Conservation (phyloP, 441 rosid genomes). For the Aleurites moluccanus region DNA sequence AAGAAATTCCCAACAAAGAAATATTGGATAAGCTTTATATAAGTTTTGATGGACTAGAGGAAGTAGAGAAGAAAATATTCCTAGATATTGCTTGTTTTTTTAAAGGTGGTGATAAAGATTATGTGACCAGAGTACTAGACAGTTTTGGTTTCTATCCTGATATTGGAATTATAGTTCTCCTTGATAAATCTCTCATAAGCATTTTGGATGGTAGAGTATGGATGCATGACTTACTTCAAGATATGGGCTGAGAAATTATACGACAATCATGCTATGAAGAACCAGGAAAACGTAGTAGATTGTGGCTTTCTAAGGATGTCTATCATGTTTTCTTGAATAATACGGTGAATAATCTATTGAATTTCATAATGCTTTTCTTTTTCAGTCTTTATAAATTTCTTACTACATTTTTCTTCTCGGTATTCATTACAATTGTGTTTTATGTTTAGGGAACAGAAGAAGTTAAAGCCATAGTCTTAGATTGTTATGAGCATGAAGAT, state of each 20-base stretch:
- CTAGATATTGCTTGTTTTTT: too few species aligned
- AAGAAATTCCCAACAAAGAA: slow-evolving; percentile 13
- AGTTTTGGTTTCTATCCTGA: slow-evolving; percentile 11
- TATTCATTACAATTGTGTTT: too few species aligned
- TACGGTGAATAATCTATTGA: slow-evolving; percentile 11
- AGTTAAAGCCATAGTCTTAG: slow-evolving; percentile 29
- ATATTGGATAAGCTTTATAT: slow-evolving; percentile 14
- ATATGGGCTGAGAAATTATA: slow-evolving; percentile 43
- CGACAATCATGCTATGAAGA: slow-evolving; percentile 22
- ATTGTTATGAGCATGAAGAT: not conserved
- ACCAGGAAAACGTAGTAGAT: slow-evolving; percentile 42
- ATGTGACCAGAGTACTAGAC: too few species aligned
- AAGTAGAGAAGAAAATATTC: too few species aligned
- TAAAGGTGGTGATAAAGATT: too few species aligned
- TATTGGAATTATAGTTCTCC: slow-evolving; percentile 14
- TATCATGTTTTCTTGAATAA: slow-evolving; percentile 17
- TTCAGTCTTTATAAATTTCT: too few species aligned
- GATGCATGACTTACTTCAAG: slow-evolving; percentile 31
- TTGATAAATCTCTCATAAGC: slow-evolving; percentile 13
- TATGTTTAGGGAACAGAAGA: slow-evolving; percentile 23
- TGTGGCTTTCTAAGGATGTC: slow-evolving; percentile 37
- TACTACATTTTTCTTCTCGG: not conserved
- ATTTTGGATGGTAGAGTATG: not conserved
- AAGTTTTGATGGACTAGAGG: too few species aligned
- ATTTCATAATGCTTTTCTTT: not conserved